Percentiles rank a stretch among this genome's conserved stretches.
Conservation (phyloP, 305 asterid species). For the Solanum hybrid region DNA sequence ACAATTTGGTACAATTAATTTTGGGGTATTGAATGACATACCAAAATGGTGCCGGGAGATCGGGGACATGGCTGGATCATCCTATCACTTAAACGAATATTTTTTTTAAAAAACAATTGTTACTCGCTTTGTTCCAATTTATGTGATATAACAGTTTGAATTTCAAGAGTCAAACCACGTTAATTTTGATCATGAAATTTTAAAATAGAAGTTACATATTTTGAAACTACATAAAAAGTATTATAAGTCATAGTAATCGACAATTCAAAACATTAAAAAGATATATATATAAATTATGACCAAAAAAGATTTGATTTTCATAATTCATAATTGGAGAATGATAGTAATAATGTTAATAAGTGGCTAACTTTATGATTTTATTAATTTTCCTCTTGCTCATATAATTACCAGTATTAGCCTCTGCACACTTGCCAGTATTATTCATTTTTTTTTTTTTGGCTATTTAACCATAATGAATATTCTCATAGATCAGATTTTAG, state of each 20-base stretch:
- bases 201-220: background rate
- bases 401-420: background rate
- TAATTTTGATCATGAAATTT: background rate
- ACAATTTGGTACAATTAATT: background rate
- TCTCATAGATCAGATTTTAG: background rate
- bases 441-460: background rate
- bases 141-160: background rate
- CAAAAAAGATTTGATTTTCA: background rate
- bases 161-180: background rate
- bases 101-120: background rate
- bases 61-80: background rate
- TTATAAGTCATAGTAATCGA: background rate
- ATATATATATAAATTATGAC: no score
- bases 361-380: background rate
- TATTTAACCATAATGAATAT: background rate
- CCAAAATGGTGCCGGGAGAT: background rate
- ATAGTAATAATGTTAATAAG: background rate
- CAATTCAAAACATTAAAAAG: background rate
- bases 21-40: background rate
- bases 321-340: background rate
- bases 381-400: background rate
- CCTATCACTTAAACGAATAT: background rate
- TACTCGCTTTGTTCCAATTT: background rate
- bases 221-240: background rate
- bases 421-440: background rate